Base-by-base conservation (phyloP, 495 filamentous ascomycete genomes). In the Talaromyces ruber region DNA sequence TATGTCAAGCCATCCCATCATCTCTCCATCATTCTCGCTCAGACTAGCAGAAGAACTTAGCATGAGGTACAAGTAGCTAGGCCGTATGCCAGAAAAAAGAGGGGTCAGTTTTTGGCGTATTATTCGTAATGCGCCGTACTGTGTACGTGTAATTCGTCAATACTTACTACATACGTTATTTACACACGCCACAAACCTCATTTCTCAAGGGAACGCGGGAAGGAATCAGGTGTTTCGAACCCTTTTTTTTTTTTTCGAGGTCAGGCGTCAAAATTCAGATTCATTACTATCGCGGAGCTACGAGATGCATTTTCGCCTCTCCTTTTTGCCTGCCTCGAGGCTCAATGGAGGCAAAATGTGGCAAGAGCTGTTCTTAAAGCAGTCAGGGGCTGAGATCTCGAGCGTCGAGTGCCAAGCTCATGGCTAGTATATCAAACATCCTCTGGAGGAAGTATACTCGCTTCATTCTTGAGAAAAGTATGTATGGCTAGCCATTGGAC, bases 41-140 rank as follows among this genome's bases (percentile, higher is more conserved):
- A 29, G 3, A 29, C 28, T 29, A 6, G 28, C 28, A 29, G 3
- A 29, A 3, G 28, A 3, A 34, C 32, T 34, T 4, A 3, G 8
- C 32, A 39, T 11, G 5, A 14, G 14, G 34, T 34, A 34, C 32
- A 12, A 37, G 34, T 16, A 37, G 37, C 37, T 43, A n/a, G n/a
- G 16, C 28, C 59, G 62, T 53, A 39, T 60, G 61, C 54, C 37
- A 59, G 32, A 52, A 37, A 50, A 52, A 50, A 60, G 62, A 25
- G 28, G 43, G 37, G 14, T 54, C 63, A 43, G 24, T 30, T 24
- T 26, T 59, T 39, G 47, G 50, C 14, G 43, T 47, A 47, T 39
- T 39, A 47, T 47, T 47, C 34, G 34, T 39, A 39, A 39, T 47
- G 18, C 18, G 43, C 43, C 8, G 43, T 47, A 54, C 24, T 5